A percentile compares a stretch with the other conserved stretches of the same genome.
Evolutionary conservation across 768 basidiomycete species (phyloP).

Genomic region (Naematelia aurantialba): DNA sequence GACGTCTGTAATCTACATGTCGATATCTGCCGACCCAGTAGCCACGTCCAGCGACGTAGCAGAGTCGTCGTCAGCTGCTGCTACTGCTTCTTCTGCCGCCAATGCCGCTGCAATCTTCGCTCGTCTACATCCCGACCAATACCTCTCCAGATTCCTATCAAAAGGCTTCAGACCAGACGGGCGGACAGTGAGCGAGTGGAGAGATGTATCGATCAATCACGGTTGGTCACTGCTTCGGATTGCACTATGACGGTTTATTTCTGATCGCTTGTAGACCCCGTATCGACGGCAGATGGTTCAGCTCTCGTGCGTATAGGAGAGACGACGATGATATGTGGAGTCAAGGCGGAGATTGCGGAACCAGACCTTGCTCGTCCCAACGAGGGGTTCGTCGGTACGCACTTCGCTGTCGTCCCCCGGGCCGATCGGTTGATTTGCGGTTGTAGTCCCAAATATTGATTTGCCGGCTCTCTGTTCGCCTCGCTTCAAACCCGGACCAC

Average conservation of each 20-base stretch:
- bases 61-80: slow-evolving; percentile 8
- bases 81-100: slow-evolving; percentile 12
- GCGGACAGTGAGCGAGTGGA: slow-evolving; percentile 64
- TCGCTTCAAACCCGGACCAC: slow-evolving; percentile 91
- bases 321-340: slow-evolving; percentile 92
- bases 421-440: neutral
- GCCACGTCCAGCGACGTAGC: neutral
- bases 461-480: slow-evolving; percentile 89
- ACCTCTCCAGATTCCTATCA: slow-evolving; percentile 78
- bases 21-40: neutral
- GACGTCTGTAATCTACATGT: too few relatives aligned
- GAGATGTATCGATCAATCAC: slow-evolving; percentile 71
- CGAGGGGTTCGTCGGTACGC: slow-evolving; percentile 77
- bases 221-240: slow-evolving; percentile 62
- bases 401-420: neutral
- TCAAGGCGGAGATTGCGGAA: slow-evolving; percentile 91
- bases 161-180: slow-evolving; percentile 81
- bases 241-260: too few relatives aligned
- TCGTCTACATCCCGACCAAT: slow-evolving; percentile 80
- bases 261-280: slow-evolving; percentile 70
- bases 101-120: slow-evolving; percentile 60
- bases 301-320: slow-evolving; percentile 84
- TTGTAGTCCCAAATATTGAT: slow-evolving; percentile 85
- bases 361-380: slow-evolving; percentile 73
- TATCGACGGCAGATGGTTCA: slow-evolving; percentile 90